Evolutionary conservation across 495 filamentous ascomycete species (phyloP), one percentile per base, ranked within the genome.

Genomic region (Glonium stellatum): DNA sequence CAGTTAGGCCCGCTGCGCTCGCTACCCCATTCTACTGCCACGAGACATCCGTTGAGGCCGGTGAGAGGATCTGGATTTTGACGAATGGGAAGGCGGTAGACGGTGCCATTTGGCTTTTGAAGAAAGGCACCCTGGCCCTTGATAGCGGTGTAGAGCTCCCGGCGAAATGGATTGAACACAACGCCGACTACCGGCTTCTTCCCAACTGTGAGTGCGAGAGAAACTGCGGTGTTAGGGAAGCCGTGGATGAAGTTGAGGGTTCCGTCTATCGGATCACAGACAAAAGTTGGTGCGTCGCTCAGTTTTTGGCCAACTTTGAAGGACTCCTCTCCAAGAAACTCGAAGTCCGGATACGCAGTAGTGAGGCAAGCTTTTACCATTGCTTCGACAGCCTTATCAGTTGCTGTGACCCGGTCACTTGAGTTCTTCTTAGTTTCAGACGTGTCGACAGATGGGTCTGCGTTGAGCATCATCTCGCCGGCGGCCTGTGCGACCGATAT

Each of bases 231-330:
- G 47, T 62, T 64, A 21, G 61, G 58, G 62, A 64, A 68, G 54
- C 65, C 61, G 56, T 65, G 65, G 41, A 61, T 57, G 55, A 68
- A 68, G 56, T 68, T 65, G 18, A 65, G 49, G 5, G 65, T 68
- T 11, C 62, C 65, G 59, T 68, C 62, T 49, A 68, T 68, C 36
- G 65, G 62, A 54, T 65, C 65, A 19, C 51, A 58, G 5, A 68
- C 55, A 50, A 68, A 68, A 12, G 65, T 68, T 19, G 65, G 62
- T 18, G 21, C 31, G 15, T 59, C 42, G 21, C 18, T n/a, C 19
- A 68, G 65, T 36, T 58, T 62, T 36, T 61, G 54, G 51, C 58
- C 62, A 6, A 13, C 64, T 34, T 61, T 61, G 54, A 55, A 58
- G 1, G 65, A 61, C 52, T 65, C 65, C 59, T 68, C 65, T 21